These are phyloP conservation scores for Sarocladium kiliense DNA, from an alignment of 2,329 filamentous ascomycete species.

Conservation along the genomic window DNA sequence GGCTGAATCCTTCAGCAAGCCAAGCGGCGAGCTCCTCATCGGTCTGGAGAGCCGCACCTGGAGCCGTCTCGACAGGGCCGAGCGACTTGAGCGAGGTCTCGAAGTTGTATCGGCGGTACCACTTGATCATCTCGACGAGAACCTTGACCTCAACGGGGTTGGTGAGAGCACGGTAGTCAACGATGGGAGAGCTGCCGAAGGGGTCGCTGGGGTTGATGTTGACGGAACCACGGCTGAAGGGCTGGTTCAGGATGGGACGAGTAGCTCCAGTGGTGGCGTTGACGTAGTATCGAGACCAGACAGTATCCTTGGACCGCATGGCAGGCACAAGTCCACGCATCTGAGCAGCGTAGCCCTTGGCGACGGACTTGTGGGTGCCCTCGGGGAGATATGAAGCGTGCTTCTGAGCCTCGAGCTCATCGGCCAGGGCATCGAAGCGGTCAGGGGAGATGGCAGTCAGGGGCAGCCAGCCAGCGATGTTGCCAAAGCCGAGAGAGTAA, in stretches of 20 bases:
- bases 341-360: constrained; percentile 14
- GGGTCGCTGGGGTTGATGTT: constrained; percentile 17
- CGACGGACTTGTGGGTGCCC: constrained; percentile 4
- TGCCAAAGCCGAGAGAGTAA: neutral
- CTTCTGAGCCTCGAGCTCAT: constrained; percentile 12
- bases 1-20: constrained; percentile 12
- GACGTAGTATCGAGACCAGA: constrained; percentile 8
- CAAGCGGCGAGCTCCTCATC: constrained; percentile 16
- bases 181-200: constrained; percentile 14
- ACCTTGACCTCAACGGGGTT: constrained; percentile 18
- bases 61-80: constrained; percentile 14
- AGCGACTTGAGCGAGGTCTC: constrained; percentile 13
- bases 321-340: constrained; percentile 15
- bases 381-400: constrained; percentile 15
- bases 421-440: constrained; percentile 11
- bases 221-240: constrained; percentile 18
- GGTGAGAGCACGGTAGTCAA: constrained; percentile 17
- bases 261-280: constrained; percentile 17
- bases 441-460: constrained; percentile 1
- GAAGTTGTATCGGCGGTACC: constrained; percentile 17
- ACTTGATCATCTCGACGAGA: constrained; percentile 12
- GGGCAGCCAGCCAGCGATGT: neutral
- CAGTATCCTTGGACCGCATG: constrained; percentile 8
- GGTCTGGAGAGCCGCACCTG: constrained; percentile 17
- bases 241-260: constrained; percentile 16